Conservation (phyloP, 352 stramenopile species). For the Globisporangium recalcitrans region DNA sequence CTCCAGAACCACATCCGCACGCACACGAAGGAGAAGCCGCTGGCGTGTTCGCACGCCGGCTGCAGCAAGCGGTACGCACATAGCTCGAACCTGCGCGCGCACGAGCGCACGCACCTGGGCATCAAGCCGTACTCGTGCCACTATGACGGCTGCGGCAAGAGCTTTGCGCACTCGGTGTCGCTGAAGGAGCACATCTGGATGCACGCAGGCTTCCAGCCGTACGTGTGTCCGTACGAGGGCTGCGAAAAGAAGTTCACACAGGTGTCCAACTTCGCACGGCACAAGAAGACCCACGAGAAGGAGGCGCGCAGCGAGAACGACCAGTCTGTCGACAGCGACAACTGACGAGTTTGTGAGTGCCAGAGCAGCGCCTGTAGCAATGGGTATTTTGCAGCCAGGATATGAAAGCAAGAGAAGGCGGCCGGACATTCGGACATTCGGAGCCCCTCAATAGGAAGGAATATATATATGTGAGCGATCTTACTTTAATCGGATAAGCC, state of each 20-base stretch:
- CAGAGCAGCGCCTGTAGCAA: no score
- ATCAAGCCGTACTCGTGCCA: slow-evolving; percentile 90
- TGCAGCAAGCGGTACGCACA: slow-evolving; percentile 89
- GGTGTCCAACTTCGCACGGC: slow-evolving; percentile 81
- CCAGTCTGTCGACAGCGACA: slow-evolving; percentile 49
- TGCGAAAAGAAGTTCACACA: slow-evolving; percentile 90
- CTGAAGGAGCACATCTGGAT: slow-evolving; percentile 92
- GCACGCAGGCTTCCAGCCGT: slow-evolving; percentile 87
- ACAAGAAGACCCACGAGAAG: slow-evolving; percentile 87
- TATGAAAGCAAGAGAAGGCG: neutral
- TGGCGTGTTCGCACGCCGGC: slow-evolving; percentile 80
- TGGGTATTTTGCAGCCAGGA: no score
- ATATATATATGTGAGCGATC: slow-evolving; percentile 2
- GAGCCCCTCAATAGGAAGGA: neutral
- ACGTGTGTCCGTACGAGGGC: slow-evolving; percentile 86
- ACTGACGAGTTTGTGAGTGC: no score
- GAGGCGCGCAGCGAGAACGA: slow-evolving; percentile 46
- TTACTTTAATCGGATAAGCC: slow-evolving; percentile 6
- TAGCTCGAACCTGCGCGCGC: slow-evolving; percentile 87
- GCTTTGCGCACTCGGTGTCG: slow-evolving; percentile 88
- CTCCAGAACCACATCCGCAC: slow-evolving; percentile 87
- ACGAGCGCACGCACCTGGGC: slow-evolving; percentile 87
- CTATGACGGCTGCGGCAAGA: slow-evolving; percentile 87
- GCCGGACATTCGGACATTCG: no score
- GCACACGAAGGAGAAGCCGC: slow-evolving; percentile 88